These are phyloP conservation scores for Hericium rajendrae DNA, from an alignment of 768 basidiomycete species.

Conservation along the genomic window DNA sequence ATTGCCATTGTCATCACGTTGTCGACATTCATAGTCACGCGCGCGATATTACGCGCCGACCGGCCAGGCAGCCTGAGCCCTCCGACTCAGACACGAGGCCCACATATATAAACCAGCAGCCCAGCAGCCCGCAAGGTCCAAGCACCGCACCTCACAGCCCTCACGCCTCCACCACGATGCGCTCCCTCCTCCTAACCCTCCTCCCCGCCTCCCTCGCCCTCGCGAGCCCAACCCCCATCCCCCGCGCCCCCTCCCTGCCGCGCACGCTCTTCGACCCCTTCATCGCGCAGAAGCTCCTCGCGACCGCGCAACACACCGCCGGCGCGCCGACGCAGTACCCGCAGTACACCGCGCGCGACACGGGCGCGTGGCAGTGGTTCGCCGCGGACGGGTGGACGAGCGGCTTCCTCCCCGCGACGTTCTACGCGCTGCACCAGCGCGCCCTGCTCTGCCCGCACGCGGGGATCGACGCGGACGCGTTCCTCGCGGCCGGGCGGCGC, in stretches of 20 bases:
- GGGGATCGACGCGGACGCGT: conserved; percentile 31
- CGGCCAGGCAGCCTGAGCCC: too few relatives aligned
- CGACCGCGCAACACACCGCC: conserved; percentile 38
- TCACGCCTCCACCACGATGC: not conserved
- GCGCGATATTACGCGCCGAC: too few relatives aligned
- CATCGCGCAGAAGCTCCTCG: conserved; percentile 47
- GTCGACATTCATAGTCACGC: not conserved
- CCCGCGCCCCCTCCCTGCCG: not conserved
- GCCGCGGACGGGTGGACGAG: conserved; percentile 53
- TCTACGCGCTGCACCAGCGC: conserved; percentile 51
- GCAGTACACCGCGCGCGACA: conserved; percentile 43
- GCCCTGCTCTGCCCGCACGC: conserved; percentile 36
- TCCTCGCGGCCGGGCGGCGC: conserved; percentile 43
- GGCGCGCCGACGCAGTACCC: conserved; percentile 39
- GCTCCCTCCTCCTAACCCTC: not conserved
- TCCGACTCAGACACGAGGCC: too few relatives aligned
- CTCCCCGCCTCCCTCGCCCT: not conserved
- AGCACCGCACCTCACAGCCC: not conserved
- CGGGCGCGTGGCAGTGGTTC: conserved; percentile 46
- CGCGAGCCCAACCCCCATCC: not conserved
- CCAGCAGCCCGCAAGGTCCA: too few relatives aligned
- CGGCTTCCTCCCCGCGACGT: conserved; percentile 54
- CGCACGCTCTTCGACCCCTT: conserved; percentile 50
- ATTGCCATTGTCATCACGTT: not conserved
- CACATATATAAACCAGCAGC: too few relatives aligned